Base-by-base conservation (phyloP, 495 filamentous ascomycete genomes). In the Talaromyces trachyspermus region DNA sequence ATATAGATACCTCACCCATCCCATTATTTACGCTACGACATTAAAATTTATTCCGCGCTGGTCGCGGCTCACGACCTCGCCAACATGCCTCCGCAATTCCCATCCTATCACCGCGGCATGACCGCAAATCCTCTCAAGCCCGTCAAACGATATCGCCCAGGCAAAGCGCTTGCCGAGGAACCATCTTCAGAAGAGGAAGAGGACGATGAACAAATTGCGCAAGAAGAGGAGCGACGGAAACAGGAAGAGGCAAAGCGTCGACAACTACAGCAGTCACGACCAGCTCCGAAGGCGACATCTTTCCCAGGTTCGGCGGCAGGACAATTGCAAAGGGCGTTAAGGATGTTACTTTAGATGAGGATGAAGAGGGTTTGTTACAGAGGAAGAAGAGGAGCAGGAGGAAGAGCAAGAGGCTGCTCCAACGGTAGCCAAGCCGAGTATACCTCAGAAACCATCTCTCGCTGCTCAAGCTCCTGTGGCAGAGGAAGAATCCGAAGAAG, bases 91-190 rank as follows among this genome's bases (percentile, higher is more conserved):
- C 70, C 69, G 44, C 68, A 65, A 7, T 59, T 71, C 27, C 66
- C 67, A 22, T 66, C 68, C 45, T 49, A 56, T n/a, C 62, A 68
- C 44, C 91, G 89, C 68, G 83, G 86, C 50, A 96, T 98, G 91
- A 96, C 91, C 55, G 88, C 88, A 35, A 95, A 98, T 61, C 89
- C 88, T 3, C 64, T 84, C 50, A 82, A 81, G 55, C 86, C 90
- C 1, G 75, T 87, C 8, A 48, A 53, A 40, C 84, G 94, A 19
- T 86, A 95, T 61, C 80, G 89, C 33, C 83, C 89, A 25, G 91
- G 91, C 52, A 97, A 96, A 68, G 66, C 85, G 19, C 63, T 83
- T 36, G 82, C 76, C 7, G 79, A 82, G 55, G 83, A 86, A 25
- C 63, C 65, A 2, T 84, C 77, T 17, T 89, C 84, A 35, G 68